Evolutionary conservation across 2,329 filamentous ascomycete species (phyloP), one percentile per base, ranked within the genome.

Genomic region (Davidsoniella virescens): DNA sequence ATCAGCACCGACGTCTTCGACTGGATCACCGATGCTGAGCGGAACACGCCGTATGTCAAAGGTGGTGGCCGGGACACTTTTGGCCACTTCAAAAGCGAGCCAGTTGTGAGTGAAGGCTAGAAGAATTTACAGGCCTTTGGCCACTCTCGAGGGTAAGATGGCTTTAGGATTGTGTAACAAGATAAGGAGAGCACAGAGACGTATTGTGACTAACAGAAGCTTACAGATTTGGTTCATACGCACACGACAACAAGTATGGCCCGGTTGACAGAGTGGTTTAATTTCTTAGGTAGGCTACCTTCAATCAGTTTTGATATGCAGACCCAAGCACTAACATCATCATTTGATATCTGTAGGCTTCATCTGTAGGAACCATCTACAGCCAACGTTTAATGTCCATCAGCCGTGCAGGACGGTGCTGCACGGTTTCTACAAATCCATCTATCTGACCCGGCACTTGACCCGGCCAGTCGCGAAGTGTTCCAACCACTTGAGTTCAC

Each of bases 61-160:
- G 71, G 71, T 3, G 70, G 70, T 40, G 72, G 75, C 1, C 68
- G 76, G 9, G 73, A 80, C 57, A 72, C 73, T 0, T 83, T 83
- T 59, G 80, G 82, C 1, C 67, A 69, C 47, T 72, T 72, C 46
- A 71, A 65, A 5, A 73, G 75, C 44, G 70, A 76, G 33, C 64
- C 86, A 1, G 68, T 82, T 36, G 80, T 80, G 0, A 71, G 73
- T 1, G 72, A 80, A 55, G 82, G 83, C 25, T 87, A 82, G 82
- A 68, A 70, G 38, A 66, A 69, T 39, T 65, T 83, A 2, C 76
- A 80, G 55, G 66, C 70, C 1, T 73, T 79, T 56, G 77, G 78
- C 0, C 70, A 75, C 14, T 60, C 66, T 29, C 72, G 75, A 54
- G 79, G 80, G 62, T 61, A 55, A 53, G 59, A 53, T n/a, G 8